A percentile compares a stretch with the other conserved stretches of the same genome.
phyloP scores from a whole-genome alignment of 1,139 yeast species.

The Kurtzmaniella quercitrusa region DNA sequence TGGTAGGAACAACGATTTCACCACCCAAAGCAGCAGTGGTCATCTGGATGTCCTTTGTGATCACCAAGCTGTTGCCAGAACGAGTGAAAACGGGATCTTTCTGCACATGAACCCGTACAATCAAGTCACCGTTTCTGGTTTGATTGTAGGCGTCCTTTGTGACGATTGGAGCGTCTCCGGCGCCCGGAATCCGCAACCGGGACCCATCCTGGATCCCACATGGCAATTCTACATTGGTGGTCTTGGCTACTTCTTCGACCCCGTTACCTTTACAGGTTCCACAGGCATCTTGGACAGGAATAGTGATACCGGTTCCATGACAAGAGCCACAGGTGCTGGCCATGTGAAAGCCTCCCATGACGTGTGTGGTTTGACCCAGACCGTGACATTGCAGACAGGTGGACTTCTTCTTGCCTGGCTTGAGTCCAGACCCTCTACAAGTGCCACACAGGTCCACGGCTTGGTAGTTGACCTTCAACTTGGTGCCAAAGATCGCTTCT shows the following conservation, averaged over 20 bases:
- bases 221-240: constrained; percentile 79
- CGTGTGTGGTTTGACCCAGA: constrained; percentile 83
- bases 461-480: constrained; percentile 61
- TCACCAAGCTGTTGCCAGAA: constrained; percentile 58
- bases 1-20: constrained; percentile 78
- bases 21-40: constrained; percentile 98
- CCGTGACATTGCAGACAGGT: constrained; percentile 92
- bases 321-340: constrained; percentile 87
- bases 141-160: constrained; percentile 63
- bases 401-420: constrained; percentile 66
- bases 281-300: constrained; percentile 70
- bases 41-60: constrained; percentile 70
- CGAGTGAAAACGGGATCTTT: constrained; percentile 71
- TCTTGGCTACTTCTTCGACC: constrained; percentile 62
- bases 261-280: constrained; percentile 85
- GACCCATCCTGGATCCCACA: constrained; percentile 87
- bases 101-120: constrained; percentile 72
- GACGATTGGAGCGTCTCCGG: constrained; percentile 83
- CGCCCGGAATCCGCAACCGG: constrained; percentile 77
- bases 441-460: constrained; percentile 75
- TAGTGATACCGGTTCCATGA: constrained; percentile 81
- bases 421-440: constrained; percentile 84
- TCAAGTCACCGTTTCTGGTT: constrained; percentile 78
- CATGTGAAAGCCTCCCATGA: constrained; percentile 95
- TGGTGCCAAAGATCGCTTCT: constrained; percentile 83